Base-by-base conservation (phyloP, 2,329 filamentous ascomycete species). In the Endocalyx cinctus region DNA sequence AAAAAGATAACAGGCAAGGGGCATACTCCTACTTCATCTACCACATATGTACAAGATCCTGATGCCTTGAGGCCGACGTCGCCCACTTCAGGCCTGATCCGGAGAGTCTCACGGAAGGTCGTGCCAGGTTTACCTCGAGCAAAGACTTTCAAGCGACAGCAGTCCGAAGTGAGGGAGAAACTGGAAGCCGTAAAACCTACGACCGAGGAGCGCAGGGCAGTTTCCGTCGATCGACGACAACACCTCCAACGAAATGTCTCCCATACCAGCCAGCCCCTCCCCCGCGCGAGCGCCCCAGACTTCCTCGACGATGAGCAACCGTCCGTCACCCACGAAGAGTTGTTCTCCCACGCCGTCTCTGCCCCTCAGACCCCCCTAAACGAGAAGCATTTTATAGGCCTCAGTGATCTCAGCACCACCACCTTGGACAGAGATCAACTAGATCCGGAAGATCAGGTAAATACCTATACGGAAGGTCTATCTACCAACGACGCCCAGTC, bases 121-220 rank as follows among this genome's bases (percentile, higher is more conserved):
- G 78, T 89, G 12, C 83, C 87, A 13, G 82, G 83, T 12, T 64
- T 95, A 23, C 86, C 87, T 25, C 77, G 87, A 30, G 69, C 80
- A 5, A 77, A 82, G 48, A 94, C 87, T 0, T 88, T 94, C 62
- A 84, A 81, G 59, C 77, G 88, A 49, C 87, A 90, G 58, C 76
- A 84, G 55, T 90, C 87, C 17, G 89, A 95, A 60, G 74, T 77
- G 42, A 75, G 87, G 47, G 78, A 84, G 47, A 82, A 79, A 50
- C 69, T 94, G 34, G 69, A 82, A 38, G 79, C 84, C 27, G 69
- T 79, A 26, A 67, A 80, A 29, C 72, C 76, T 5, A 74, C 78
- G 19, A 62, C 70, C 17, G 73, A 74, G 25, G 84, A 88, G 59
- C 77, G 84, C 46, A 77, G 87, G 51, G 79, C 86, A 10, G 68